phyloP scores from a whole-genome alignment of 805 yeast genomes.

The Cyberlindnera euphorbiiphila region DNA sequence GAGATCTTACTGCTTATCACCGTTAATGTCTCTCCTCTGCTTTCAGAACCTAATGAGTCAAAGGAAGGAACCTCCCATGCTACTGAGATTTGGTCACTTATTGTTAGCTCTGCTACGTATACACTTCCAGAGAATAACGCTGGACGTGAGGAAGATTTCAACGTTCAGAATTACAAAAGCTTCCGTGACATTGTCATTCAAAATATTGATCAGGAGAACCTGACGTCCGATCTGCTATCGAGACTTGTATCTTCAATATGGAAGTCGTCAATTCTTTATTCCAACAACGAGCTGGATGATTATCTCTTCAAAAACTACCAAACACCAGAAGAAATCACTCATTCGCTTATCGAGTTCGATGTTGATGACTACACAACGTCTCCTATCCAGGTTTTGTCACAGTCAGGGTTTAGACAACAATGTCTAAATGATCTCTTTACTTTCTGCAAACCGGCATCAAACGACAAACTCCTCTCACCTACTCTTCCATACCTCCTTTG shows the following conservation, averaged over 20 bases:
- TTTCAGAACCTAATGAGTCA: constrained; percentile 3
- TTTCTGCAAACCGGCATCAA: constrained; percentile 30
- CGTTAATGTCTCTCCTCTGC: constrained; percentile 24
- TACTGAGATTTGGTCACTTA: constrained; percentile 35
- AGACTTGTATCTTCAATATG: constrained; percentile 49
- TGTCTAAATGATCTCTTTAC: constrained; percentile 54
- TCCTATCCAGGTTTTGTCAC: constrained; percentile 39
- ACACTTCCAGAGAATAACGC: constrained; percentile 35
- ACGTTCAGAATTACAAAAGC: constrained; percentile 39
- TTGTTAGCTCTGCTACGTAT: constrained; percentile 38
- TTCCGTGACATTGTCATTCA: constrained; percentile 42
- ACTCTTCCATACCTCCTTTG: constrained; percentile 48
- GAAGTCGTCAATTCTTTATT: constrained; percentile 56
- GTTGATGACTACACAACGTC: constrained; percentile 55
- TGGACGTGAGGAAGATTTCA: constrained; percentile 40
- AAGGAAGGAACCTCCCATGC: constrained; percentile 10
- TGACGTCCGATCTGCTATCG: constrained; percentile 34
- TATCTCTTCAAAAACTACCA: constrained; percentile 29
- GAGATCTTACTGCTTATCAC: constrained; percentile 37
- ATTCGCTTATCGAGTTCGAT: constrained; percentile 36
- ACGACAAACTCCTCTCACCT: constrained; percentile 22
- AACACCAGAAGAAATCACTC: constrained; percentile 35
- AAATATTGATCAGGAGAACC: constrained; percentile 30
- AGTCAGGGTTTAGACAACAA: constrained; percentile 45
- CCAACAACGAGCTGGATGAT: constrained; percentile 51